phyloP scores from a whole-genome alignment of 2,329 filamentous ascomycete genomes.

The Pseudopithomyces chartarum region DNA sequence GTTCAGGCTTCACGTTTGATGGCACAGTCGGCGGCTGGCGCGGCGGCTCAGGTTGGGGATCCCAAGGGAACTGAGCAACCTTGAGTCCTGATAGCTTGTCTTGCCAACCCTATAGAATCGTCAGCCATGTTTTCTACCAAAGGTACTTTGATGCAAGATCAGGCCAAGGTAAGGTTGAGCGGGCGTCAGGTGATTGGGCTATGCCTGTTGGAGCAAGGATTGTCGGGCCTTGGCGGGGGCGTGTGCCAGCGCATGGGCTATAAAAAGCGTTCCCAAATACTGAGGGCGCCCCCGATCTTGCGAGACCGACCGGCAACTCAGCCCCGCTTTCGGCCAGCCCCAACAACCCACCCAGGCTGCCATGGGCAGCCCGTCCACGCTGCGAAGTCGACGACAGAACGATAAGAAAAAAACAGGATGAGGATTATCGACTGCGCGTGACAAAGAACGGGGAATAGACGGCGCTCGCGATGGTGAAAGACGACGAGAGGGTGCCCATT shows the following conservation, averaged over 20 bases:
- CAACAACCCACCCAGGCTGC: constrained; percentile 31
- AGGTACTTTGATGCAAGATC: constrained; percentile 1
- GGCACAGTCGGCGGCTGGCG: constrained; percentile 49
- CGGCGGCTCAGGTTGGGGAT: constrained; percentile 69
- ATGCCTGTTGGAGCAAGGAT: constrained; percentile 41
- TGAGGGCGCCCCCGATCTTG: constrained; percentile 46
- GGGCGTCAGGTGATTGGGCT: constrained; percentile 40
- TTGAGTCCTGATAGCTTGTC: constrained; percentile 82
- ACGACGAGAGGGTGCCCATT: constrained; percentile 14
- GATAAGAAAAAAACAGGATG: constrained; percentile 5
- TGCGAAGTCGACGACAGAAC: constrained; percentile 21
- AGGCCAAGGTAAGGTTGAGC: constrained; percentile 13
- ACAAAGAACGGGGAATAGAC: constrained; percentile 7
- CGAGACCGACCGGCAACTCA: constrained; percentile 44
- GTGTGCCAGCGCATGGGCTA: constrained; percentile 48
- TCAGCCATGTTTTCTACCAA: constrained; percentile 16
- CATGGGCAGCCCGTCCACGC: constrained; percentile 22
- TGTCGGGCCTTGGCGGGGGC: constrained; percentile 41
- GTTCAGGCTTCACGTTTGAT: constrained; percentile 46
- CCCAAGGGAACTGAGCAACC: constrained; percentile 93
- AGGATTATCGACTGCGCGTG: constrained; percentile 10
- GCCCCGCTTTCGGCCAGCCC: constrained; percentile 51
- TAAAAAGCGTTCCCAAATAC: constrained; percentile 55
- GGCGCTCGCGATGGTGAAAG: constrained; percentile 15
- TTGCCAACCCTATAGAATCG: constrained; percentile 79